Evolutionary conservation across 352 stramenopile genomes (phyloP).

Genomic region (Bremia lactucae): DNA sequence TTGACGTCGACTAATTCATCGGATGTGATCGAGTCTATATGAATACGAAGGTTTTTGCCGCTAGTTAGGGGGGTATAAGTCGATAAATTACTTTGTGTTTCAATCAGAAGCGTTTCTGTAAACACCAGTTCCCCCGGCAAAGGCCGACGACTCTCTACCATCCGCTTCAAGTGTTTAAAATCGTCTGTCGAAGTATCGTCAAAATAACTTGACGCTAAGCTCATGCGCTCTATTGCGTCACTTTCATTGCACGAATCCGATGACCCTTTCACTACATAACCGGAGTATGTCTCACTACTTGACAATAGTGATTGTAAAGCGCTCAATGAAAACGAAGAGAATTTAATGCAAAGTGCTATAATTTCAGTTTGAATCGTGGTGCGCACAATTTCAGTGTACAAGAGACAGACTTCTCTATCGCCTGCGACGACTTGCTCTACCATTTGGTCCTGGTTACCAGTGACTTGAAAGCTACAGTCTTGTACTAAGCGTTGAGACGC

Average conservation of each 20-base stretch:
- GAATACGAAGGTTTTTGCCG: conserved; percentile 11
- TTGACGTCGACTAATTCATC: conserved; percentile 20
- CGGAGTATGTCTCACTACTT: not conserved
- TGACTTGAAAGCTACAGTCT: conserved; percentile 43
- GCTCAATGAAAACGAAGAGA: conserved; percentile 36
- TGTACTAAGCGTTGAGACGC: conserved; percentile 39
- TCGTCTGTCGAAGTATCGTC: conserved; percentile 29
- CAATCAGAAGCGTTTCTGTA: conserved; percentile 49
- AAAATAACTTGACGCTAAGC: not conserved
- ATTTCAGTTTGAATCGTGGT: conserved; percentile 33
- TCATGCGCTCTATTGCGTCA: conserved; percentile 1
- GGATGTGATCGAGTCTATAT: conserved; percentile 16
- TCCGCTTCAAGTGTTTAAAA: conserved; percentile 42
- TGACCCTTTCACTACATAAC: not conserved
- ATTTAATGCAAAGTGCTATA: conserved; percentile 31
- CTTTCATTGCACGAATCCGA: not conserved
- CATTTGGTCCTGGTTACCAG: conserved; percentile 31
- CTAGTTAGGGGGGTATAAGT: conserved; percentile 2
- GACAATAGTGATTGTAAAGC: conserved; percentile 22
- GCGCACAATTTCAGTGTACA: conserved; percentile 20
- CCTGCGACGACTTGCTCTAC: conserved; percentile 17
- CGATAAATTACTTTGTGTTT: conserved; percentile 31
- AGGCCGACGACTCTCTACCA: conserved; percentile 37
- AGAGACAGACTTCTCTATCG: conserved; percentile 6
- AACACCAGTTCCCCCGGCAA: conserved; percentile 56